Evolutionary conservation across 441 rosid genomes (phyloP), one percentile per base, ranked within the genome.

Genomic region (Gossypium gossypioides): DNA sequence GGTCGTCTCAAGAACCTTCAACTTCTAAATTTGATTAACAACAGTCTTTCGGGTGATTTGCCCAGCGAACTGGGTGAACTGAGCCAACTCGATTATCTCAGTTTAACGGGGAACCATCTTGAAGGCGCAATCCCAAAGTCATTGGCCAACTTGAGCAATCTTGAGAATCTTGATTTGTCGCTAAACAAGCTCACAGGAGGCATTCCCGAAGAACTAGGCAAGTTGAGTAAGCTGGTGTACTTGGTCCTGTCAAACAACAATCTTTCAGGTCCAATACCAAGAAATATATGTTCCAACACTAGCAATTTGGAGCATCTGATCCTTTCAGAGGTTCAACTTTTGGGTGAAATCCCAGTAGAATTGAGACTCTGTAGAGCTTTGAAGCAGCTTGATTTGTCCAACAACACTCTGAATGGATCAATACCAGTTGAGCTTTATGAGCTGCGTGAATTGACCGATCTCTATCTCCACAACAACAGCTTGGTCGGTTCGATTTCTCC

Each of bases 391-490:
- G 97, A 92, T 76, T 80, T 92, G 76, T 88, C 98, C 0, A 89
- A 83, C 78, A 92, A 92, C 81, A 79, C 84, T 1, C 85, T 92
- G 7, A 73, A 73, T 51, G 96, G 98, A 15, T 79, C 88, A 0
- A 87, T 92, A 15, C 98, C 98, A 0, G 61, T 21, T 0, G 85
- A 84, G 62, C 76, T 92, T 25, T 91, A 74, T 57, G 78, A 87
- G 75, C 55, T 87, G 80, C 75, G 68, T 50, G 67, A 72, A 58
- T 69, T 91, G 76, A 85, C 85, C 15, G 80, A 86, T 73, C 90
- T 92, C 42, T 89, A 89, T 64, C 91, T 92, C 60, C 90, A 91
- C 77, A 92, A 92, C 84, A 92, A 92, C 74, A 88, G 83, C 82
- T 84, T 92, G 85, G 84, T 50, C 16, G 98, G 98, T 64, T 76